Evolutionary conservation across 768 basidiomycete species (phyloP), one percentile per base, ranked within the genome.

Genomic region (Candolleomyces efflorescens): DNA sequence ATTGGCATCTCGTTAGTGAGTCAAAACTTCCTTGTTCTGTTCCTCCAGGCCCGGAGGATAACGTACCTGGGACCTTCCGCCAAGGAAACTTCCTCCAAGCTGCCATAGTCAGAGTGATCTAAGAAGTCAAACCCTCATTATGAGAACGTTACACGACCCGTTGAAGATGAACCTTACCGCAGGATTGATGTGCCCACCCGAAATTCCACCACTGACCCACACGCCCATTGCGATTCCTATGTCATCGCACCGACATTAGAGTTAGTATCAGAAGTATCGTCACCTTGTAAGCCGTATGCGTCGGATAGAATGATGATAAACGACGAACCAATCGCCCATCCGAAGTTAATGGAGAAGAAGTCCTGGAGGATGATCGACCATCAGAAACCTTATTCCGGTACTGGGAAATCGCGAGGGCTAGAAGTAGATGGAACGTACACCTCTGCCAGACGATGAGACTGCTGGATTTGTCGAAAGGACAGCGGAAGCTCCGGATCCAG

Each of bases 131-230:
- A 32, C 32, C 11, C 7, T 32, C 32, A 32, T 32, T 11, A 32
- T 7, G 6, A 32, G 32, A 32, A 11, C 32, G 32, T 11, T 32
- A 32, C 32, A 32, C 11, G 32, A 5, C 5, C 32, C 11, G 6
- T 5, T 32, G 32, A 32, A 32, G 6, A 32, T 7, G 32, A 5
- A 3, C 69, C 77, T n/a, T 68, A 84, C 87, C 27, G 85, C 84
- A 38, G 87, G 87, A 65, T 90, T 90, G 59, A 89, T 80, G 63
- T 91, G 89, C 23, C 87, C 89, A 11, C 87, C 88, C 50, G 89
- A 89, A 55, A 89, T 79, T 45, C 84, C 83, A 51, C 78, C 79
- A n/a, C 79, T 78, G 3, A 83, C 76, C 86, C 85, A 89, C 7
- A 86, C 86, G 27, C 86, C 89, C 68, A 90, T 72, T 6, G 83